Percentiles rank a stretch among this genome's conserved stretches.
phyloP scores from a whole-genome alignment of 371 early-diverging fungal genomes.

The Rhizomucor pusillus region DNA sequence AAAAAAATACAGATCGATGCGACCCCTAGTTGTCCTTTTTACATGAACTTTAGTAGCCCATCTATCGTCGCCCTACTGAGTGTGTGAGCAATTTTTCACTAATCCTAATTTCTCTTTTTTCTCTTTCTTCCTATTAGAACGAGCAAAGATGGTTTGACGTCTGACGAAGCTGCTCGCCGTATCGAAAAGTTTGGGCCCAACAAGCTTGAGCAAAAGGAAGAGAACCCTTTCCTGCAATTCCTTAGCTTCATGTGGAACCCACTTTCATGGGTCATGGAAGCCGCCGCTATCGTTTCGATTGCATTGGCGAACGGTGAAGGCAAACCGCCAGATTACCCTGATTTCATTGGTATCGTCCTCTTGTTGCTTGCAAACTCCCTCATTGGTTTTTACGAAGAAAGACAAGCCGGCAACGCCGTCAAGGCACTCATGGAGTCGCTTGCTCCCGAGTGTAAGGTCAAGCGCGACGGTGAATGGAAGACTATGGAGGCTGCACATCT shows the following conservation, averaged over 20 bases:
- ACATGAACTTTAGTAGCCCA: slow-evolving; percentile 1
- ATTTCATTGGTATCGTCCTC: slow-evolving; percentile 77
- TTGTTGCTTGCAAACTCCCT: slow-evolving; percentile 75
- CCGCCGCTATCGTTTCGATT: slow-evolving; percentile 64
- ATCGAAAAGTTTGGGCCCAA: slow-evolving; percentile 64
- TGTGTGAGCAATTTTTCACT: too few relatives aligned
- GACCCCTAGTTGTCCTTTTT: not conserved
- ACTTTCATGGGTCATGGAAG: slow-evolving; percentile 72
- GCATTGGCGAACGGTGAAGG: slow-evolving; percentile 63
- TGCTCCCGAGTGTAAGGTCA: slow-evolving; percentile 66
- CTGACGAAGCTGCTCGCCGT: slow-evolving; percentile 57
- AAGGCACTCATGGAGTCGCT: slow-evolving; percentile 69
- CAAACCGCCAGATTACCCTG: slow-evolving; percentile 68
- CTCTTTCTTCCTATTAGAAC: slow-evolving; percentile 41
- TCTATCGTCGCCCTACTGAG: not conserved
- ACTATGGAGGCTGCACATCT: slow-evolving; percentile 49
- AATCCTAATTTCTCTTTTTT: not conserved
- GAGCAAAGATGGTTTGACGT: slow-evolving; percentile 52
- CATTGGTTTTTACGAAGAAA: slow-evolving; percentile 83
- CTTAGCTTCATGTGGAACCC: slow-evolving; percentile 79
- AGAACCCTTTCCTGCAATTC: slow-evolving; percentile 77
- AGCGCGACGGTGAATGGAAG: slow-evolving; percentile 52
- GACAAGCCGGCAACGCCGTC: slow-evolving; percentile 67
- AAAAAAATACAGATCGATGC: not conserved
- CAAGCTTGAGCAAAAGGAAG: slow-evolving; percentile 66